phyloP scores from a whole-genome alignment of 495 filamentous ascomycete species.

The Sordaria brevicollis region DNA sequence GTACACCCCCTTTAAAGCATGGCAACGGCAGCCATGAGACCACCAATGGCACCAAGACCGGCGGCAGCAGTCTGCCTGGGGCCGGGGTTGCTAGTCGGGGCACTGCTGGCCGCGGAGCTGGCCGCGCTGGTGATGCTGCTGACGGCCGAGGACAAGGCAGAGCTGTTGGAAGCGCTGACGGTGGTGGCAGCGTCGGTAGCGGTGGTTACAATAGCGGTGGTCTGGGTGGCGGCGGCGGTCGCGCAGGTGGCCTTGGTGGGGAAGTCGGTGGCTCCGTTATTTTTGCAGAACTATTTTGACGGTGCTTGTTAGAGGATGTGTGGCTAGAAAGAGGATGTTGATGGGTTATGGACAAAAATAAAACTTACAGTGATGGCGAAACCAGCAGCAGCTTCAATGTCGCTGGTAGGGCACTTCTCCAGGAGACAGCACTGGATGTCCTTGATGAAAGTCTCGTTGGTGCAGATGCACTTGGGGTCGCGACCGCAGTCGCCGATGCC shows the following conservation, averaged over 20 bases:
- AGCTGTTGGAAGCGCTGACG: conserved; percentile 1
- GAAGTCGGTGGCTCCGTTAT: conserved; percentile 22
- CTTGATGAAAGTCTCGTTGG: conserved; percentile 44
- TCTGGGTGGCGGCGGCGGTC: conserved; percentile 16
- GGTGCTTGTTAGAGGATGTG: not conserved
- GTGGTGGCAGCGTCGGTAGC: conserved; percentile 9
- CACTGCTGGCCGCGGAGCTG: not conserved
- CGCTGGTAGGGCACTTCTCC: conserved; percentile 43
- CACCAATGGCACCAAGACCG: conserved; percentile 23
- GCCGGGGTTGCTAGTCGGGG: conserved; percentile 12
- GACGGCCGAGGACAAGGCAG: not conserved
- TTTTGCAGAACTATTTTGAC: conserved; percentile 22
- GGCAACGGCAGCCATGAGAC: conserved; percentile 20
- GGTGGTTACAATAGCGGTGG: conserved; percentile 12
- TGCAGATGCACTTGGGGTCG: conserved; percentile 62
- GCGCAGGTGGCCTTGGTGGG: conserved; percentile 23
- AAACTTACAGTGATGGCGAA: conserved; percentile 20
- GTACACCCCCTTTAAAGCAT: conserved; percentile 13
- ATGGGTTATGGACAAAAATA: not conserved
- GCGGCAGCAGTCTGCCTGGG: conserved; percentile 16
- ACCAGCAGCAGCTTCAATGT: conserved; percentile 27
- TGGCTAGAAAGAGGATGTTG: not conserved
- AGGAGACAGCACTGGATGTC: conserved; percentile 59
- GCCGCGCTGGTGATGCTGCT: conserved; percentile 1
- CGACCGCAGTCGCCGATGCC: conserved; percentile 44